phyloP scores from a whole-genome alignment of 2,329 filamentous ascomycete genomes.

The Xylariaceae sp. region DNA sequence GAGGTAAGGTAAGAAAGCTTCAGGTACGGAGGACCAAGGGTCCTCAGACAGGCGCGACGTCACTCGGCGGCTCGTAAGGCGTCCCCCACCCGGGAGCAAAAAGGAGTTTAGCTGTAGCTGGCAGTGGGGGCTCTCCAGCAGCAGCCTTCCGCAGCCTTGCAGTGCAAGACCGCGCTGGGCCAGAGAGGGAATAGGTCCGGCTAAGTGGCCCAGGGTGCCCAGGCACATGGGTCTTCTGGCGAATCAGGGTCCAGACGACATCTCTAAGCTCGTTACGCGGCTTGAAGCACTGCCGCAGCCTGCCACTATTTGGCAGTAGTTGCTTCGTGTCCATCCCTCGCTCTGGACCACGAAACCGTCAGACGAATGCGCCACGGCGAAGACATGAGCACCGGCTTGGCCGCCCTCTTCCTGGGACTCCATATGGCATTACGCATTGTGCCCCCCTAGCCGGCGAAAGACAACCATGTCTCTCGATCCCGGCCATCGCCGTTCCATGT shows the following conservation, averaged over 20 bases:
- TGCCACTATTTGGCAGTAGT: too few species aligned
- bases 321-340: conserved; percentile 15
- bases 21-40: too few species aligned
- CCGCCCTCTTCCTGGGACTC: conserved; percentile 11
- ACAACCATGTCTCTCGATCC: conserved; percentile 56
- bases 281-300: too few species aligned
- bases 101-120: too few species aligned
- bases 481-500: conserved; percentile 51
- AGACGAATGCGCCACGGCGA: conserved; percentile 15
- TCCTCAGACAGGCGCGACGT: background rate
- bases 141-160: conserved; percentile 3
- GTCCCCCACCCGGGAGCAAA: too few species aligned
- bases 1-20: too few species aligned
- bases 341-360: conserved; percentile 3
- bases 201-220: too few species aligned
- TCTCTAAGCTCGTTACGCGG: too few species aligned
- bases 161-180: too few species aligned
- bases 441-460: conserved; percentile 19
- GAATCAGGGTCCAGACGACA: too few species aligned
- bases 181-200: too few species aligned
- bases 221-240: too few species aligned
- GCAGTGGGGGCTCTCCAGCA: conserved; percentile 1
- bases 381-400: conserved; percentile 21
- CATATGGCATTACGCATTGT: conserved; percentile 18
- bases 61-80: background rate